These are phyloP conservation scores for Uronychia setigera DNA, from an alignment of 73 alveolate species.

Conservation along the genomic window DNA sequence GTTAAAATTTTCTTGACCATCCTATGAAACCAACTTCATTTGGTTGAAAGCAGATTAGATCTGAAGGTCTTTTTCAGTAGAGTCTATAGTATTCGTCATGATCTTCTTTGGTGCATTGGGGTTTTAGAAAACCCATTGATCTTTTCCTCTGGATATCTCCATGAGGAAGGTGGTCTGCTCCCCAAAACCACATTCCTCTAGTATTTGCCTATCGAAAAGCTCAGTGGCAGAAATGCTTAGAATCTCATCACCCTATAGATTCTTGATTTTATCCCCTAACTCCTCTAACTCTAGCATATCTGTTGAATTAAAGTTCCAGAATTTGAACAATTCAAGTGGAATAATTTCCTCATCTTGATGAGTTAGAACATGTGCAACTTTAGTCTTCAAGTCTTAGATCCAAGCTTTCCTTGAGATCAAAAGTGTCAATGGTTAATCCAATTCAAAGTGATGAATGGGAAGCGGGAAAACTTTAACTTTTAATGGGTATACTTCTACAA, in stretches of 20 bases:
- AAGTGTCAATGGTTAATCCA: not conserved
- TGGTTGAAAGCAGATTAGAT: slow-evolving; percentile 3
- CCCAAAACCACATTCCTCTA: not conserved
- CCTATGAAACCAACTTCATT: not conserved
- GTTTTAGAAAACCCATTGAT: not conserved
- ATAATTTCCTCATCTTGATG: slow-evolving; percentile 22
- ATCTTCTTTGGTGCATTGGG: slow-evolving; percentile 49
- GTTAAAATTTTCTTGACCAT: slow-evolving; percentile 20
- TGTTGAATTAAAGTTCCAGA: not conserved
- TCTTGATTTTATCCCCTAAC: not conserved
- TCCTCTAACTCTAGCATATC: not conserved
- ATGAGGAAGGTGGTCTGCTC: not conserved
- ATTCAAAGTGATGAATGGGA: slow-evolving; percentile 24
- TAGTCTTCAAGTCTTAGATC: slow-evolving; percentile 23
- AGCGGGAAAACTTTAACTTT: slow-evolving; percentile 23
- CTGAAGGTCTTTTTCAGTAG: not conserved
- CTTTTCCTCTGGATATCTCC: not conserved
- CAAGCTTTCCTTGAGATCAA: slow-evolving; percentile 23
- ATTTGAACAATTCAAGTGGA: not conserved
- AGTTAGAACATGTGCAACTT: not conserved
- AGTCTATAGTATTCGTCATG: slow-evolving; percentile 27
- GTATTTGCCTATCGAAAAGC: not conserved
- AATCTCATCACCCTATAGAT: too few relatives aligned
- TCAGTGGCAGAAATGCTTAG: too few relatives aligned
- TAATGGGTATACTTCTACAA: slow-evolving; percentile 60